Evolutionary conservation across 2,329 filamentous ascomycete genomes (phyloP), one percentile per base, ranked within the genome.

Genomic region (Penicillium hordei): DNA sequence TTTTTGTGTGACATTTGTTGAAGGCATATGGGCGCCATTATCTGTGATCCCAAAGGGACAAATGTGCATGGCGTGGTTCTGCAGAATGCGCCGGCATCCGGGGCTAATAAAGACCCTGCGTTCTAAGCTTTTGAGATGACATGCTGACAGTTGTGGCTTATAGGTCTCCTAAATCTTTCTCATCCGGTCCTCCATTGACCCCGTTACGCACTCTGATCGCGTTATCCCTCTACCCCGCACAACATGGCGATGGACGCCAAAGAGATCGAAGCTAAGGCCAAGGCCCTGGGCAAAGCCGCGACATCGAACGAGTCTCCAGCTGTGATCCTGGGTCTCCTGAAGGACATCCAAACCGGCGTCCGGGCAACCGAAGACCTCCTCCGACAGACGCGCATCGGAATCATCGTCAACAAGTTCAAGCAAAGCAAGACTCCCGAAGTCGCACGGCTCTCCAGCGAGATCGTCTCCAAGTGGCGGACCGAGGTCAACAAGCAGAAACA

Each of bases 341-440:
- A 89, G 68, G 85, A 88, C 50, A 82, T 97, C 39, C 90, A 93
- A 78, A 87, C 88, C 69, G 89, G 90, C 61, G 87, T 93, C 36
- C 84, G 85, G 46, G 90, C 93, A 10, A 94, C 90, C 3, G 94
- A 99, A 77, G 91, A 97, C 66, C 84, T 96, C 67, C 81, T 99
- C 64, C 87, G 93, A 70, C 89, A 89, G 42, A 97, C 93, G n/a
- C 90, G 89, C 67, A 93, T 96, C 51, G 94, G 94, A 67, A 88
- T 96, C 64, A 86, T 89, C 50, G 90, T 97, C 62, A 93, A 93
- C 74, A 93, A 92, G 73, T 85, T 89, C 60, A 92, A 95, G 74
- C 76, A 86, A 57, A 89, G 95, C 80, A 92, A 90, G 74, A 86
- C 93, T 43, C 78, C 82, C 2, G 79, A 82, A 48, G 89, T 97